Base-by-base conservation (phyloP, 2,329 filamentous ascomycete genomes). In the Cryphonectria naterciae region DNA sequence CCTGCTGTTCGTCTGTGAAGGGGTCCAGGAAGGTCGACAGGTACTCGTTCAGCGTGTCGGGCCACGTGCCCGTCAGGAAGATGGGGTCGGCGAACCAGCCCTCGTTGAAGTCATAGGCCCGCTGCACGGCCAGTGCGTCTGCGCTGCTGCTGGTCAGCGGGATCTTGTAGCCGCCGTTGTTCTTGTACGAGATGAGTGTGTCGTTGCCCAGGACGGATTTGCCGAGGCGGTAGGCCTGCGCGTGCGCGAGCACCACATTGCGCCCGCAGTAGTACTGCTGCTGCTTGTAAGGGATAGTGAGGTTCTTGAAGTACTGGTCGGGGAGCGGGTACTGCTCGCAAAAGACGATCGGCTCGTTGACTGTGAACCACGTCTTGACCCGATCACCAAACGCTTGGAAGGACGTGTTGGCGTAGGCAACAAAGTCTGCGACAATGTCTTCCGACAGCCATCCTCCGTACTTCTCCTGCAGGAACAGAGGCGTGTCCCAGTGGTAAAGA, bases 141-240 rank as follows among this genome's bases (percentile, higher is more conserved):
- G 56, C 65, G 37, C 49, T 28, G 13, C 65, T 65, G 52, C 61
- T 68, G 60, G 69, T 71, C 22, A 68, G 41, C 10, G 69, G 69
- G 35, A 71, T 68, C 60, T 71, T 71, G 39, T 68, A 71, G 22
- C 69, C 69, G 32, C 69, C 69, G 54, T 71, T 71, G 52, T 71
- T 71, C 61, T 71, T 71, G 69, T 39, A 71, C 22, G 69, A 68
- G 19, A 71, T 68, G 60, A 68, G 65, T 32, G 69, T 68, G 32
- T 71, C 65, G 41, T 71, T 65, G 32, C 65, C 35, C 13, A 71
- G 39, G 6, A 71, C 13, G 25, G 66, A 64, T 39, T 71, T 71
- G 25, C 60, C 69, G 17, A 71, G 66, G 32, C 62, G 69, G 41
- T 71, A 71, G n/a, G 69, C 49, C 25, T 71, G 65, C 2, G 69